A percentile compares a stretch with the other conserved stretches of the same genome.
phyloP scores from a whole-genome alignment of 1,139 yeast species.

The Taiozyma sp. region DNA sequence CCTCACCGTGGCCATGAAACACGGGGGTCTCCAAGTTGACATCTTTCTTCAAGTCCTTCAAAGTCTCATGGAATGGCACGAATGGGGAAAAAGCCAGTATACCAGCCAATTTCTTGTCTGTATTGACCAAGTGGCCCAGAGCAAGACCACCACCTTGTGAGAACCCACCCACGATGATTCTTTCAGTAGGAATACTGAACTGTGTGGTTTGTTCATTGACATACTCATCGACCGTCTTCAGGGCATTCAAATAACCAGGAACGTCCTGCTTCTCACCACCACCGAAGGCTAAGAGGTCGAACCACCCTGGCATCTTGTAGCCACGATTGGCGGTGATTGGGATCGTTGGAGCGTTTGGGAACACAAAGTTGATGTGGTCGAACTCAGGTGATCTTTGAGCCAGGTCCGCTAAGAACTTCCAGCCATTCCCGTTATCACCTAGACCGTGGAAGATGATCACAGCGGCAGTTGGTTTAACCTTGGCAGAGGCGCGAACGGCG shows the following conservation, averaged over 20 bases:
- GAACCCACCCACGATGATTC: slow-evolving; percentile 86
- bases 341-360: slow-evolving; percentile 80
- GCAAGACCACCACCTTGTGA: slow-evolving; percentile 90
- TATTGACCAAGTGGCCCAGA: slow-evolving; percentile 44
- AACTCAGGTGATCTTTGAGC: slow-evolving; percentile 39
- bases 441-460: slow-evolving; percentile 84
- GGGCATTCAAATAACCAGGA: slow-evolving; percentile 56
- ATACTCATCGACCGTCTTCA: slow-evolving; percentile 45
- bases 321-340: slow-evolving; percentile 72
- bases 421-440: slow-evolving; percentile 88
- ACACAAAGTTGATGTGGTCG: slow-evolving; percentile 65
- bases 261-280: slow-evolving; percentile 49
- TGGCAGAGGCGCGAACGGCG: slow-evolving; percentile 34
- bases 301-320: slow-evolving; percentile 78
- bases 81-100: slow-evolving; percentile 77
- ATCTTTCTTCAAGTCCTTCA: slow-evolving; percentile 28
- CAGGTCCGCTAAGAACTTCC: slow-evolving; percentile 69
- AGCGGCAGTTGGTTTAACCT: slow-evolving; percentile 50
- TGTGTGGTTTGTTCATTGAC: slow-evolving; percentile 57
- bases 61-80: slow-evolving; percentile 44
- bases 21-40: slow-evolving; percentile 63
- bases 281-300: slow-evolving; percentile 62
- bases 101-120: slow-evolving; percentile 70
- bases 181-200: slow-evolving; percentile 57
- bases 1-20: slow-evolving; percentile 84